Conservation (phyloP, 257 asterid species). For the Cruciata laevipes region DNA sequence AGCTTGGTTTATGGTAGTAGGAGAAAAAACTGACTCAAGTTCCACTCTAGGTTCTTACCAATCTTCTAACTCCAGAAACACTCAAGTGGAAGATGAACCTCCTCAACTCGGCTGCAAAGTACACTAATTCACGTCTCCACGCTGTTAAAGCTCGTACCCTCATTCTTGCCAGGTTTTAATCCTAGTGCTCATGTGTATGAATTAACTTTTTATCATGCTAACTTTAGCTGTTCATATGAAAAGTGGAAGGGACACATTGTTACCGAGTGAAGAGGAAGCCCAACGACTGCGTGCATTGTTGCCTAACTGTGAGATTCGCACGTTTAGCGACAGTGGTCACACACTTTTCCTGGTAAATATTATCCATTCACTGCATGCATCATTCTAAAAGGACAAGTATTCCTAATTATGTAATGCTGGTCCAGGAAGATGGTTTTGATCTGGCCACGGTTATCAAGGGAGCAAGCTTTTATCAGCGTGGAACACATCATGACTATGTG, state of each 20-base stretch:
- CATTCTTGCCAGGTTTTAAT: conserved; percentile 55
- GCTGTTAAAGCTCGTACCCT: conserved; percentile 77
- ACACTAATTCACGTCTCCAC: conserved; percentile 79
- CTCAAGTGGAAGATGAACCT: conserved; percentile 62
- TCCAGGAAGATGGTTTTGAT: conserved; percentile 64
- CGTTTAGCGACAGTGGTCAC: conserved; percentile 54
- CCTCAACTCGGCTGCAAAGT: conserved; percentile 67
- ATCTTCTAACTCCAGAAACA: conserved; percentile 38
- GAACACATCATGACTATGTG: conserved; percentile 50
- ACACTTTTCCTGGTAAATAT: conserved; percentile 66
- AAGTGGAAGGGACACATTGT: conserved; percentile 71
- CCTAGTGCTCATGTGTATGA: too few species aligned
- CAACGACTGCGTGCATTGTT: conserved; percentile 50
- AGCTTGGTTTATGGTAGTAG: not conserved
- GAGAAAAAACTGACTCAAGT: not conserved
- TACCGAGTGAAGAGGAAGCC: conserved; percentile 71
- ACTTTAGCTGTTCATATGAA: conserved; percentile 12
- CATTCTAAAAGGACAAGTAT: not conserved
- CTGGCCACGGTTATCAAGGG: conserved; percentile 48
- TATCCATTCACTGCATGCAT: not conserved
- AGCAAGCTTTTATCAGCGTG: conserved; percentile 69
- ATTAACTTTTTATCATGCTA: not conserved
- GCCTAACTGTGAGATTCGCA: conserved; percentile 61
- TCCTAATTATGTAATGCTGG: not conserved
- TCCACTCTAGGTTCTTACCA: conserved; percentile 44